These are phyloP conservation scores for Ascoidea tarda DNA, from an alignment of 805 yeast species.

Conservation along the genomic window DNA sequence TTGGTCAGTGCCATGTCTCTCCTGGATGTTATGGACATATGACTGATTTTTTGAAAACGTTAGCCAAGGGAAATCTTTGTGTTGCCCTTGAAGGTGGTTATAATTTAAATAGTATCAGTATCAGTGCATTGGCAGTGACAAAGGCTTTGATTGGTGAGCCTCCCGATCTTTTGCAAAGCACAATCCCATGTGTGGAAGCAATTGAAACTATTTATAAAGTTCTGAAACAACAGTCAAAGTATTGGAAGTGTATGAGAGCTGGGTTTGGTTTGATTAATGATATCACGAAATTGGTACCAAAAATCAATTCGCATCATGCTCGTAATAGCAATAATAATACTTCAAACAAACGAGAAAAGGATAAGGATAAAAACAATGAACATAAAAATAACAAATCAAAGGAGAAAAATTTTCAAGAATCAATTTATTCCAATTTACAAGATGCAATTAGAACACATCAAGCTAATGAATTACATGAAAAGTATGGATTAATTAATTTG, in stretches of 20 bases:
- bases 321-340: constrained; percentile 2
- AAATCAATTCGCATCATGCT: no score
- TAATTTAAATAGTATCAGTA: constrained; percentile 80
- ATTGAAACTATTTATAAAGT: constrained; percentile 75
- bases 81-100: constrained; percentile 96
- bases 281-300: constrained; percentile 1
- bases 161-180: constrained; percentile 60
- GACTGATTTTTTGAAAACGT: constrained; percentile 80
- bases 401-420: constrained; percentile 18
- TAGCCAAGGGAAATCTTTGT: constrained; percentile 80
- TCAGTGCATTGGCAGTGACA: constrained; percentile 83
- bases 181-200: constrained; percentile 62
- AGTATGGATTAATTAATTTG: constrained; percentile 45
- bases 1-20: constrained; percentile 91
- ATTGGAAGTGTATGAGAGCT: constrained; percentile 76
- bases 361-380: neutral
- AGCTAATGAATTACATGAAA: constrained; percentile 36
- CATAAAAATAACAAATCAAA: neutral
- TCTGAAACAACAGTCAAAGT: constrained; percentile 61
- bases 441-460: constrained; percentile 71
- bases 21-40: constrained; percentile 95
- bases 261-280: constrained; percentile 27
- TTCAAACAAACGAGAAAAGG: neutral
- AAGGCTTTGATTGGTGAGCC: constrained; percentile 91
- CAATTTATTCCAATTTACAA: constrained; percentile 38